These are phyloP conservation scores for Antitrichia curtipendula DNA, from an alignment of 225 moss, liverwort and hornwort genomes.

Conservation along the genomic window DNA sequence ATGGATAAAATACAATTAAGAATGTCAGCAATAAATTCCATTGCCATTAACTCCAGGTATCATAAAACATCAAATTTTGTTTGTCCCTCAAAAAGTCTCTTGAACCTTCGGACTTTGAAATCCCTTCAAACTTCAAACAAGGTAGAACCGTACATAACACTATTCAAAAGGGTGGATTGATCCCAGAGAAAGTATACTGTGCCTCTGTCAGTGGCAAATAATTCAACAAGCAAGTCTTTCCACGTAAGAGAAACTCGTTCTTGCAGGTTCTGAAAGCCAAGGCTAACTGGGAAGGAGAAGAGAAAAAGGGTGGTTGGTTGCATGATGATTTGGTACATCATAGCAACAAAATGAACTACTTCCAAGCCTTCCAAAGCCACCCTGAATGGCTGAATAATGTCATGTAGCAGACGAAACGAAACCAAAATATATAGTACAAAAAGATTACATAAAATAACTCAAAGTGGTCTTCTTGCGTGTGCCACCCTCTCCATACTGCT, in stretches of 20 bases:
- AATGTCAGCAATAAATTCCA: not conserved
- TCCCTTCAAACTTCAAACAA: not conserved
- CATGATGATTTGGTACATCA: not conserved
- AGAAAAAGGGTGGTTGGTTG: not conserved
- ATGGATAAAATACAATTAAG: not conserved
- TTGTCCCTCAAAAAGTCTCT: not conserved
- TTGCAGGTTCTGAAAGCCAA: not conserved
- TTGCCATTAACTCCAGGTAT: not conserved
- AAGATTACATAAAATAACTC: constrained; percentile 50
- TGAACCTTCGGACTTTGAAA: too few species aligned
- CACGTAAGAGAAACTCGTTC: not conserved
- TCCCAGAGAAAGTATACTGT: not conserved
- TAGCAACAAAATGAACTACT: not conserved
- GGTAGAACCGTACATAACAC: too few species aligned
- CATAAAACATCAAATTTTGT: too few species aligned
- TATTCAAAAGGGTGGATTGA: not conserved
- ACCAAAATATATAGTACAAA: not conserved
- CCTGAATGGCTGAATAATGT: not conserved
- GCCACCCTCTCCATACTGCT: constrained; percentile 54
- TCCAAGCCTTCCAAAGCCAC: not conserved
- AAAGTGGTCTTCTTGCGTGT: constrained; percentile 45
- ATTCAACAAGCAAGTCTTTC: not conserved
- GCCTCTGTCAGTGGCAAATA: not conserved
- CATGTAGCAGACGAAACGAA: not conserved
- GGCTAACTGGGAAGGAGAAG: not conserved